Conservation (phyloP, 495 filamentous ascomycete genomes). For the Annulohypoxylon bovei region DNA sequence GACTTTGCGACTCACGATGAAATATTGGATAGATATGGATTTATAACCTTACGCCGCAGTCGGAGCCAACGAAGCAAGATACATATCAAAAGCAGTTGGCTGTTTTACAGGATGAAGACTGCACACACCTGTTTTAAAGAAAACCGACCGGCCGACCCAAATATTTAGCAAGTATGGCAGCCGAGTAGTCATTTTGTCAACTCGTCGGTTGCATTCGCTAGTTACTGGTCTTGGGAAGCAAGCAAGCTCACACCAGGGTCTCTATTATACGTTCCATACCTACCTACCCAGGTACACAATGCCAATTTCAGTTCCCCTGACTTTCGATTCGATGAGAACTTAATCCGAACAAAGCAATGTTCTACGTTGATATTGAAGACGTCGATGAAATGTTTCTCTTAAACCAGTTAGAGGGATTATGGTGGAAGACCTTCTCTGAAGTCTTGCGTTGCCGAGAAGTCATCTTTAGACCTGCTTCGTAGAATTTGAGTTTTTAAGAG, state of each 20-base stretch:
- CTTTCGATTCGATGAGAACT: neutral
- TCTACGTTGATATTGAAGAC: neutral
- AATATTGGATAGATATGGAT: neutral
- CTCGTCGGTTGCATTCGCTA: neutral
- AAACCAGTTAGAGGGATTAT: neutral
- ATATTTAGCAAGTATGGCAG: neutral
- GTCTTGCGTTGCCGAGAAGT: no score
- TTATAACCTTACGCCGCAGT: neutral
- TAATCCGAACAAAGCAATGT: neutral
- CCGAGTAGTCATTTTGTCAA: neutral
- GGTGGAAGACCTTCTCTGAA: no score
- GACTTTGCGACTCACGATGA: neutral
- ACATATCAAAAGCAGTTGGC: neutral
- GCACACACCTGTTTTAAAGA: neutral
- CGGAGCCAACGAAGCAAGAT: neutral
- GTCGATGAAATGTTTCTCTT: no score
- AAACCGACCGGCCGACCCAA: neutral
- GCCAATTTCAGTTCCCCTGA: neutral
- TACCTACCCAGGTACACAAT: neutral
- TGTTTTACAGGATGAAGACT: neutral
- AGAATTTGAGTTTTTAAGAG: no score
- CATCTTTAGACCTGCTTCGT: no score
- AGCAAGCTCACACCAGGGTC: neutral
- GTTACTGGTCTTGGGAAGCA: neutral
- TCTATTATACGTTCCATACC: constrained; percentile 1